Evolutionary conservation across 495 filamentous ascomycete species (phyloP).

Genomic region (Penicillium bialowiezense): DNA sequence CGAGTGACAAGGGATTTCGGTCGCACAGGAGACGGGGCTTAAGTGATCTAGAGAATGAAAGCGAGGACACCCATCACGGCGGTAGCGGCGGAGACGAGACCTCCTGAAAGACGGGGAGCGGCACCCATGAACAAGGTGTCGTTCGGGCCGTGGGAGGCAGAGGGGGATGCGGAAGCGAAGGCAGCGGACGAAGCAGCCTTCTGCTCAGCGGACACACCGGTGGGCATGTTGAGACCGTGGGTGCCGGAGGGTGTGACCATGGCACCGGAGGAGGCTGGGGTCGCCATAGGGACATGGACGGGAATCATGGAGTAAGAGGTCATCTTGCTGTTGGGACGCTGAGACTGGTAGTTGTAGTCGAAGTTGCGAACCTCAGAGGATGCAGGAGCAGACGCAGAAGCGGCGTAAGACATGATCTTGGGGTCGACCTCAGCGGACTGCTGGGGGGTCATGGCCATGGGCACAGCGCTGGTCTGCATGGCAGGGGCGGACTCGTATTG

Average conservation of each 20-base stretch:
- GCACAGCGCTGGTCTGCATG: conserved; percentile 9
- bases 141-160: background rate
- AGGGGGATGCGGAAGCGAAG: conserved; percentile 9
- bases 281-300: conserved; percentile 29
- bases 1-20: conserved; percentile 4
- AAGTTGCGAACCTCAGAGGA: conserved; percentile 3
- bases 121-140: conserved; percentile 27
- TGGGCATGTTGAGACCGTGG: conserved; percentile 7
- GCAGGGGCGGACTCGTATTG: conserved; percentile 3
- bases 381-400: conserved; percentile 1
- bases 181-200: conserved; percentile 3
- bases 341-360: conserved; percentile 12
- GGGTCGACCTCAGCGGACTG: background rate
- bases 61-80: conserved; percentile 33
- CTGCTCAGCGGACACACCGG: conserved; percentile 1
- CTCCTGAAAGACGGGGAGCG: conserved; percentile 25
- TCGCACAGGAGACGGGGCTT: background rate
- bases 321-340: conserved; percentile 9
- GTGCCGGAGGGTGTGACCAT: conserved; percentile 11
- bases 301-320: conserved; percentile 28
- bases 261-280: conserved; percentile 9
- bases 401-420: background rate
- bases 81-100: conserved; percentile 24
- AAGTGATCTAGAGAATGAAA: conserved; percentile 25
- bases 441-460: conserved; percentile 4